phyloP scores from a whole-genome alignment of 2,329 filamentous ascomycete genomes.

The Penicillium freii region DNA sequence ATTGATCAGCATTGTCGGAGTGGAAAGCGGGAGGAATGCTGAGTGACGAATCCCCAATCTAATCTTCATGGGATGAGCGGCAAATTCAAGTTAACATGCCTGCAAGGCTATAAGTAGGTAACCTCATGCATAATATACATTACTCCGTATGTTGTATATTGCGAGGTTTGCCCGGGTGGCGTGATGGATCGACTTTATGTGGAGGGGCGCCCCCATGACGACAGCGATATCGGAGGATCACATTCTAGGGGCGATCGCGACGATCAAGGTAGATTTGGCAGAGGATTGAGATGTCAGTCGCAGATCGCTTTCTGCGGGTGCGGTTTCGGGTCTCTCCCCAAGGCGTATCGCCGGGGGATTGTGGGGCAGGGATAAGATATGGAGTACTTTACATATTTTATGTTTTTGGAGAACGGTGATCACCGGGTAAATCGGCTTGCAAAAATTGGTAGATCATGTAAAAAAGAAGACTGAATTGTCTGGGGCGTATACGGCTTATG shows the following conservation, averaged over 20 bases:
- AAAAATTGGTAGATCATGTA: slow-evolving; percentile 14
- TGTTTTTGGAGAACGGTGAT: slow-evolving; percentile 11
- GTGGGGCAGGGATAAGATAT: slow-evolving; percentile 12
- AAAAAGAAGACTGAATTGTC: not conserved
- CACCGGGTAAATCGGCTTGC: slow-evolving; percentile 11
- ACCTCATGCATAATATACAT: not conserved
- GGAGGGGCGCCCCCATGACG: not conserved
- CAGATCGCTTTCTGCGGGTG: slow-evolving; percentile 5
- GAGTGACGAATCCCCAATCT: not conserved
- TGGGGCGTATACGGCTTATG: not conserved
- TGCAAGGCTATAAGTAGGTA: not conserved
- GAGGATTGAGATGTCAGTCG: slow-evolving; percentile 11
- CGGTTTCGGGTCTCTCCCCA: not conserved
- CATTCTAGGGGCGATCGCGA: slow-evolving; percentile 3
- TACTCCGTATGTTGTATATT: not conserved
- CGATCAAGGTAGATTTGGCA: slow-evolving; percentile 1
- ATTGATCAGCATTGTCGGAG: not conserved
- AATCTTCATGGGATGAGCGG: not conserved
- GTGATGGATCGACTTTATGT: slow-evolving; percentile 9
- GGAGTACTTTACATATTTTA: not conserved
- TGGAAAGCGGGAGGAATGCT: not conserved
- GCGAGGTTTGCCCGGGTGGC: slow-evolving; percentile 11
- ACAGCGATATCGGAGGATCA: slow-evolving; percentile 22
- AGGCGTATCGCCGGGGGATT: slow-evolving; percentile 10
- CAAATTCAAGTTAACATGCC: not conserved